These are phyloP conservation scores for Lantana camara DNA, from an alignment of 257 asterid species.

Conservation along the genomic window DNA sequence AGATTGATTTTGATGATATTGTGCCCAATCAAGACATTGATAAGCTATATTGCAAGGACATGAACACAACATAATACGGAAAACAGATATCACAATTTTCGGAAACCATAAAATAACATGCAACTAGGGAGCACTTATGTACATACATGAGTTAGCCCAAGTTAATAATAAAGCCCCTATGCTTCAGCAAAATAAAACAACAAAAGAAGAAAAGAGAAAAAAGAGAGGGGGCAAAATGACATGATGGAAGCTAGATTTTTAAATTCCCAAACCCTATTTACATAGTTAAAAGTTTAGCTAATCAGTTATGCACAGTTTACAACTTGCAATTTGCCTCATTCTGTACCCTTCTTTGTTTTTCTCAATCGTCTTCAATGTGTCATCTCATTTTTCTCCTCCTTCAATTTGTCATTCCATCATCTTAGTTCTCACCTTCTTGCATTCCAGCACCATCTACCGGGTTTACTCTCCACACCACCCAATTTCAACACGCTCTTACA, in stretches of 20 bases:
- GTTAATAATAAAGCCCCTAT: neutral
- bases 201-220: neutral
- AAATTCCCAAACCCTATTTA: neutral
- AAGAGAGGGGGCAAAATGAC: neutral
- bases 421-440: neutral
- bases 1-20: slow-evolving; percentile 17
- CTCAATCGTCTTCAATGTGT: neutral
- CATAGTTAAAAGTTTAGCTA: neutral
- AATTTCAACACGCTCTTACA: neutral
- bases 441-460: neutral
- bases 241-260: neutral
- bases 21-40: slow-evolving; percentile 2
- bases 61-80: neutral
- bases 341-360: neutral
- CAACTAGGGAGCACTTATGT: neutral
- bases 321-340: slow-evolving; percentile 2
- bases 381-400: no score
- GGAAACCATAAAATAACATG: neutral
- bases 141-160: neutral
- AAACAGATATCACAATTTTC: neutral
- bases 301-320: neutral
- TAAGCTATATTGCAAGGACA: neutral
- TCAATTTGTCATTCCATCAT: neutral
- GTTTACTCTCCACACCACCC: neutral
- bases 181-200: slow-evolving; percentile 1